These are phyloP conservation scores for Epichloe sylvatica DNA, from an alignment of 2,329 filamentous ascomycete species.

Conservation along the genomic window DNA sequence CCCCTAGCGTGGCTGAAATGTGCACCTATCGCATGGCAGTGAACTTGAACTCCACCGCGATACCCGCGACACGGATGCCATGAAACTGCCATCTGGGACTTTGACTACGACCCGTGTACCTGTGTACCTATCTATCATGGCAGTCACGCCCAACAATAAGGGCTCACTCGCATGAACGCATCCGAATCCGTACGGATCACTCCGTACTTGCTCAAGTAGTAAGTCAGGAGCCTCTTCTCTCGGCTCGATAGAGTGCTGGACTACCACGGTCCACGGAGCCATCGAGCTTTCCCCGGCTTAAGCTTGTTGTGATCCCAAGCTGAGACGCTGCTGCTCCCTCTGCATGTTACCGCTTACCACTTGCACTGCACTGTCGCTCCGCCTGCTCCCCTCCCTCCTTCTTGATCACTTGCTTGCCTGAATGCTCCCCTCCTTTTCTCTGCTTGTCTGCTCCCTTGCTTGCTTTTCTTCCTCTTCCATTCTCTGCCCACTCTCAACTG, in stretches of 20 bases:
- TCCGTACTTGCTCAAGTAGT: too few species aligned
- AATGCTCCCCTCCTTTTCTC: background rate
- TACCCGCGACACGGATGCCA: too few species aligned
- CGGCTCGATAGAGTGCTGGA: background rate
- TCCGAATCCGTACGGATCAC: too few species aligned
- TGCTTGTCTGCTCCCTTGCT: background rate
- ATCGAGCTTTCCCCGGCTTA: conserved; percentile 1
- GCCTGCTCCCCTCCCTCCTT: conserved; percentile 1
- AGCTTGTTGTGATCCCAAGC: background rate
- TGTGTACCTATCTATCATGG: too few species aligned
- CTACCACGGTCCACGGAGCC: too few species aligned
- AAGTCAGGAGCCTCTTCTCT: too few species aligned
- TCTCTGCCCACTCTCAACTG: conserved; percentile 2
- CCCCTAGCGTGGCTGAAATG: background rate
- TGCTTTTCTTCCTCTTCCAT: background rate
- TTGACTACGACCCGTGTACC: too few species aligned
- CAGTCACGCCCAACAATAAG: too few species aligned
- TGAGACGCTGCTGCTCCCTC: background rate
- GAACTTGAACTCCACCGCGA: background rate
- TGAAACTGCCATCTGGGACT: too few species aligned
- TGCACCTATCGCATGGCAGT: background rate
- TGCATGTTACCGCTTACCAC: too few species aligned
- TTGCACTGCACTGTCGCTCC: too few species aligned
- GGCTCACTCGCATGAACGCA: too few species aligned
- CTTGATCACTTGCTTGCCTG: conserved; percentile 4